Evolutionary conservation across 441 rosid genomes (phyloP).

Genomic region (Croton laevigatus): DNA sequence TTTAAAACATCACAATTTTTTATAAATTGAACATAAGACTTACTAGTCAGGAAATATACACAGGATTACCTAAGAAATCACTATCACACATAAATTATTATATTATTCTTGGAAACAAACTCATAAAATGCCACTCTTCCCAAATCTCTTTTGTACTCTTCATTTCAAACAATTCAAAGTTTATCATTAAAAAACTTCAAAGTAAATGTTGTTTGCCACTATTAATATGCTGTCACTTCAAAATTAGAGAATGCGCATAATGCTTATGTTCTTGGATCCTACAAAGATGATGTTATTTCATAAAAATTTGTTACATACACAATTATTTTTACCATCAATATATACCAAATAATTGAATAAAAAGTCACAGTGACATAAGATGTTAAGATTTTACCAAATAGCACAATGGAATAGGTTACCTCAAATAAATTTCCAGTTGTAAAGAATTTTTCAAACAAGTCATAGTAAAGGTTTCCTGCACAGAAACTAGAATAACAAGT

Average conservation of each 20-base stretch:
- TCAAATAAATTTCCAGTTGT: conserved; percentile 60
- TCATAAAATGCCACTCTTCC: not conserved
- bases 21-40: not conserved
- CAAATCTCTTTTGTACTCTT: not conserved
- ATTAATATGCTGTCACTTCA: not conserved
- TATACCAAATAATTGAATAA: not conserved
- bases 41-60: not conserved
- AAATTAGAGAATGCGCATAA: not conserved
- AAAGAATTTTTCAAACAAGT: conserved; percentile 69
- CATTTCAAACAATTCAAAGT: not conserved
- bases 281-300: not conserved
- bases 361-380: not conserved
- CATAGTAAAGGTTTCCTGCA: conserved; percentile 80
- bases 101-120: not conserved
- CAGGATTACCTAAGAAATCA: not conserved
- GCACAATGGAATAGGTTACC: conserved; percentile 49
- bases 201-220: not conserved
- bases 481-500: conserved; percentile 49
- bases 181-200: not conserved
- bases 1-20: not conserved
- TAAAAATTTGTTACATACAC: not conserved
- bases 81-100: not conserved
- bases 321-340: not conserved
- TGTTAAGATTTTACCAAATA: not conserved
- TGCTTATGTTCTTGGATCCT: not conserved